phyloP scores from a whole-genome alignment of 768 basidiomycete genomes.

The Macrolepiota dolichaula region DNA sequence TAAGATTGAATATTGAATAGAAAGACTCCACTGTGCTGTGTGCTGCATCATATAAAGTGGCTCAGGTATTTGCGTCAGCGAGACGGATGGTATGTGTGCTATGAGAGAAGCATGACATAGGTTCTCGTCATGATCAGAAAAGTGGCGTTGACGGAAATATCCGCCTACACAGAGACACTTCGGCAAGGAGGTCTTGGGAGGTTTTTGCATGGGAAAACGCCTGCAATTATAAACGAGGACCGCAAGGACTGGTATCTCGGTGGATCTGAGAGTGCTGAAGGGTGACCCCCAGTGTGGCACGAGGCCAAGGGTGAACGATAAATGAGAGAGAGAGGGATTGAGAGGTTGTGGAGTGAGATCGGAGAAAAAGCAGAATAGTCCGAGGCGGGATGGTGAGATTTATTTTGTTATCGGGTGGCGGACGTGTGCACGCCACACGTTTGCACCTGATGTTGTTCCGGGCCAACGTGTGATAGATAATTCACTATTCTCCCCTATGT shows the following conservation, averaged over 20 bases:
- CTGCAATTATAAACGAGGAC: neutral
- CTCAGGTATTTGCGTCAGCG: neutral
- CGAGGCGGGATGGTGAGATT: neutral
- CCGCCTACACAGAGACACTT: neutral
- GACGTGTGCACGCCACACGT: conserved; percentile 25
- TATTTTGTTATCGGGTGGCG: conserved; percentile 17
- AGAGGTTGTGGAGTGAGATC: neutral
- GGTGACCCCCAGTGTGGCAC: neutral
- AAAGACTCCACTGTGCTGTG: neutral
- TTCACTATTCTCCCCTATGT: neutral
- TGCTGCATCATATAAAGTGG: neutral
- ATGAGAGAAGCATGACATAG: neutral
- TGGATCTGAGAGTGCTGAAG: too few relatives aligned
- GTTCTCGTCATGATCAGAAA: neutral
- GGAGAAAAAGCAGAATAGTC: neutral
- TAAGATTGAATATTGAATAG: neutral
- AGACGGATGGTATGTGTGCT: neutral
- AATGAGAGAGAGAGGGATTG: neutral
- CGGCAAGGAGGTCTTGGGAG: neutral
- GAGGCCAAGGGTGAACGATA: neutral
- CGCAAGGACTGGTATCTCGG: neutral
- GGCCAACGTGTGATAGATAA: conserved; percentile 28
- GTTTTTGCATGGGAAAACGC: neutral
- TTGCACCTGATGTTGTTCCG: conserved; percentile 17
- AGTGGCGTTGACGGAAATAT: neutral